Evolutionary conservation across 371 early-diverging fungal species (phyloP), one percentile per base, ranked within the genome.

Genomic region (Rhizopus sp.): DNA sequence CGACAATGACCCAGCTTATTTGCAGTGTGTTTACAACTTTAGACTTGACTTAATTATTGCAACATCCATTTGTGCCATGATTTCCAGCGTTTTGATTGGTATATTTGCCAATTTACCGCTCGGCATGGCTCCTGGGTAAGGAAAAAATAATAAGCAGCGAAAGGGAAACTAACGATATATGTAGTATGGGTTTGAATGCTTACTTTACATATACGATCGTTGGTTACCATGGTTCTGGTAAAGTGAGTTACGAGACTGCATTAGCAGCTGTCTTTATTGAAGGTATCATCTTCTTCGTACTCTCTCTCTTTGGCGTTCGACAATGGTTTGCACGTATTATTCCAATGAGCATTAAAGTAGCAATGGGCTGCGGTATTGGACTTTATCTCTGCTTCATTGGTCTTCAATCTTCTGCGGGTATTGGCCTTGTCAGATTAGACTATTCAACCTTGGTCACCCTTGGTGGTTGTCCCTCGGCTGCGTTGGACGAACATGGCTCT

Each of bases 171-270:
- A 23, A 23, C 23, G 23, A 23, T 23, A 23, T 23, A 23, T 23
- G 16, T 42, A 46, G 66, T 52, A 87, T 92, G 88, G 93, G 93
- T 33, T 70, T 91, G 39, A 91, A 88, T 59, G 90, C 90, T 42
- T 92, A 90, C 63, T 90, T 92, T 64, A 84, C 90, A 1, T 91
- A 90, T 60, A 88, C 84, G 0, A 88, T 90, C 7, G 89, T 92
- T 17, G 92, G 91, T 7, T 89, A 75, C 62, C 89, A 88, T 53
- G 91, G 92, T 1, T 70, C 82, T 33, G 88, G 88, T 42, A 85
- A 83, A 46, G 80, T 92, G 29, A 55, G 71, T 4, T 92, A 87
- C 62, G 62, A 83, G 55, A 87, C 85, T 13, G 91, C 90, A 6
- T 64, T 92, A 31, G 83, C 88, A 16, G 91, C 91, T 16, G 90